Conservation (phyloP, 768 basidiomycete genomes). For the Mycena galericulata region DNA sequence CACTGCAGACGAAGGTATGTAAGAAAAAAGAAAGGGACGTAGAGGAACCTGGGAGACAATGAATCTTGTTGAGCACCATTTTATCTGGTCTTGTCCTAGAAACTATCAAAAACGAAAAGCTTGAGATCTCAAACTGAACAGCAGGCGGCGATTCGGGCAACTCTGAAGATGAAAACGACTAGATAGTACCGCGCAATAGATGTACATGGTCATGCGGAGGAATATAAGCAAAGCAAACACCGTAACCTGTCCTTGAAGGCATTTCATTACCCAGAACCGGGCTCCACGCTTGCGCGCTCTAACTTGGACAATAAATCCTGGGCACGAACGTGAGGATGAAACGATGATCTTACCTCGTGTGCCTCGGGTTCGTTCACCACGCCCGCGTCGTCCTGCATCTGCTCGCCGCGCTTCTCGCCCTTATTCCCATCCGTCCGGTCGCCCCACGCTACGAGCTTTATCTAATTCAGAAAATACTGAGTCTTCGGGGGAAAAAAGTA, state of each 20-base stretch:
- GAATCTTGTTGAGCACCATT: neutral
- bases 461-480: too few relatives aligned
- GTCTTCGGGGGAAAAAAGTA: too few relatives aligned
- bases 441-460: too few relatives aligned
- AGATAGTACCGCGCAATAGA: constrained; percentile 30
- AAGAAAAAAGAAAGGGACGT: too few relatives aligned
- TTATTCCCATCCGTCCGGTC: constrained; percentile 78
- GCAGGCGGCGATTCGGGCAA: constrained; percentile 38
- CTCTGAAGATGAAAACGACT: constrained; percentile 40
- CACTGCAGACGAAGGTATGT: too few relatives aligned
- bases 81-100: constrained; percentile 50
- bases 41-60: too few relatives aligned
- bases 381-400: constrained; percentile 79
- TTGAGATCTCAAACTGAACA: constrained; percentile 69
- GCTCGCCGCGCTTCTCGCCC: constrained; percentile 85
- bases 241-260: constrained; percentile 56
- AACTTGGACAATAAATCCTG: constrained; percentile 52
- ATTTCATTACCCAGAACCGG: constrained; percentile 89
- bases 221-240: constrained; percentile 12
- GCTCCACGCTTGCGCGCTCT: constrained; percentile 79
- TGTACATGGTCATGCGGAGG: constrained; percentile 30
- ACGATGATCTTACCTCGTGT: constrained; percentile 61
- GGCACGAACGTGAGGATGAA: neutral
- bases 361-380: constrained; percentile 76
- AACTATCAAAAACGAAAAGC: constrained; percentile 64